A percentile compares a stretch with the other conserved stretches of the same genome.
Conservation (phyloP, 805 yeast genomes). For the Phaffomyces thermotolerans region DNA sequence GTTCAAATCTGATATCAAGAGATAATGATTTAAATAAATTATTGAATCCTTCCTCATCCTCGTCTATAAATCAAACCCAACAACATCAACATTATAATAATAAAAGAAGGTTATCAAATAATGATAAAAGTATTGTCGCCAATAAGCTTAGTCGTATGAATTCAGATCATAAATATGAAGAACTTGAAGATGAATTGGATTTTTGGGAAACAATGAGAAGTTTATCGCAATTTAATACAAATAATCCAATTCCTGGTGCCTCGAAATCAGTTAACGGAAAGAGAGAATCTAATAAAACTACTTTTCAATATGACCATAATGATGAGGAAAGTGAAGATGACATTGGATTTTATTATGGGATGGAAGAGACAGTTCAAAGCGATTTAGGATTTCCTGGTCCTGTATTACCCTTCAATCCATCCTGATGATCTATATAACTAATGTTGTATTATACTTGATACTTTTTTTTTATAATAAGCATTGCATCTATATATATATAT, state of each 20-base stretch:
- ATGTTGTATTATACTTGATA: not conserved
- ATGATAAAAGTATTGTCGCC: not conserved
- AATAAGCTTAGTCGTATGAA: too few species aligned
- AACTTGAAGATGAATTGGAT: slow-evolving; percentile 55
- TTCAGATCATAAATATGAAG: slow-evolving; percentile 28
- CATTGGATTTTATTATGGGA: slow-evolving; percentile 3
- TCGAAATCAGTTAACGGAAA: slow-evolving; percentile 1
- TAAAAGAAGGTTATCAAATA: slow-evolving; percentile 16
- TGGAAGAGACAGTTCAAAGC: slow-evolving; percentile 6
- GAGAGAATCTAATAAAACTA: slow-evolving; percentile 4
- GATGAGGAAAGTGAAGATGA: slow-evolving; percentile 2
- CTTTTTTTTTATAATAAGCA: too few species aligned
- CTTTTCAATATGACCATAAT: slow-evolving; percentile 1
- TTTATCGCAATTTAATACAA: slow-evolving; percentile 36
- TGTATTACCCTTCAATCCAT: slow-evolving; percentile 5
- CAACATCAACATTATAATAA: slow-evolving; percentile 2
- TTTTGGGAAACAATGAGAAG: slow-evolving; percentile 67
- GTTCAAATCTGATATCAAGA: slow-evolving; percentile 39
- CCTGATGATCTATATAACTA: not conserved
- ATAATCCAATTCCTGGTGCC: slow-evolving; percentile 13
- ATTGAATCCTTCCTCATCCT: slow-evolving; percentile 29
- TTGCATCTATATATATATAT: too few species aligned
- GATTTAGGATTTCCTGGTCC: slow-evolving; percentile 7
- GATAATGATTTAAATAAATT: slow-evolving; percentile 39
- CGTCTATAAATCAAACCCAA: not conserved